Evolutionary conservation across 2,329 filamentous ascomycete genomes (phyloP), one percentile per base, ranked within the genome.

Genomic region (Sarocladiaceae sp.): DNA sequence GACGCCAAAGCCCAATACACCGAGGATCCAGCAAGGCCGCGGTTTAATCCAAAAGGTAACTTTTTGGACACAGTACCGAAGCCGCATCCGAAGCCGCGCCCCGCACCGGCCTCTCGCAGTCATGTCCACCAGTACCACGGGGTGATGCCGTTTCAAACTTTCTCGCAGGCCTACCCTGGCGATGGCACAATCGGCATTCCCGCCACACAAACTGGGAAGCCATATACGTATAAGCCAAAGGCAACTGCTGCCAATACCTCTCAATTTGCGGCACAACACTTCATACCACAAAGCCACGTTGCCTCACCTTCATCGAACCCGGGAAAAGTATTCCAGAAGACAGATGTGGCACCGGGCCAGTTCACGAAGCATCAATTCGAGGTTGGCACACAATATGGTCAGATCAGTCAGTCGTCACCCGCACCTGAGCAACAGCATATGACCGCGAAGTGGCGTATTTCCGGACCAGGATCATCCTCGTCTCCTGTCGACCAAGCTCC

Each of bases 1-100:
- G 91, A 97, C 58, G 85, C 88, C 44, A 89, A 83, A 62, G 83
- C 89, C 20, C 88, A 94, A 60, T 98, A 93, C 65, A 95, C 90
- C 4, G 86, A 93, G 55, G 82, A 95, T 64, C 78, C 76, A 33
- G 50, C 57, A 7, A 72, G 64, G 11, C 72, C 65, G n/a, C 68
- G 68, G 35, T 74, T 88, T 61, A 87, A 88, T 48, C 67, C 73
- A 2, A 82, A 77, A 63, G 82, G 80, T 52, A 85, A 84, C 58
- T 90, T 84, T 62, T 62, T 89, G 58, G 83, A 88, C 35, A 82
- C 83, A 2, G 68, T 88, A 43, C 79, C 70, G 43, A 78, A 78
- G 51, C 69, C 72, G 4, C 54, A 61, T 49, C 57, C 13, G 51
- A 51, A 46, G 54, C 50, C 19, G 44, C 48, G 21, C 52, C 29